Percentiles rank a stretch among this genome's conserved stretches.
Conservation (phyloP, 2,329 filamentous ascomycete species). For the Diplodia corticola region DNA sequence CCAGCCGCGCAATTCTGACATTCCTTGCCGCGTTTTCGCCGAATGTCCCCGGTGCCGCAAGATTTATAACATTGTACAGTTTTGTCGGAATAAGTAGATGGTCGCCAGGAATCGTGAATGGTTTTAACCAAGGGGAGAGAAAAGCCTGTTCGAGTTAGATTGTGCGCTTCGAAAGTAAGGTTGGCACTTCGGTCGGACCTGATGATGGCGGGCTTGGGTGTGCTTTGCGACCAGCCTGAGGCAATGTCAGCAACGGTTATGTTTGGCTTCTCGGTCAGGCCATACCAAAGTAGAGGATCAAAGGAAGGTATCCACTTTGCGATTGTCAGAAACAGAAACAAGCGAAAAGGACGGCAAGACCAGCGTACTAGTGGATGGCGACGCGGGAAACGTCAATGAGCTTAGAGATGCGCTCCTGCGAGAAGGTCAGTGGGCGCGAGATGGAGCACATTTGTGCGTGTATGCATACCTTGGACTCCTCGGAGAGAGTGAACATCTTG, state of each 20-base stretch:
- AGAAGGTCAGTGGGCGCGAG: not conserved
- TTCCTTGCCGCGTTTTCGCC: not conserved
- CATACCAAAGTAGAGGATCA: constrained; percentile 95
- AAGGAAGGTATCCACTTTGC: constrained; percentile 83
- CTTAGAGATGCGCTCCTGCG: constrained; percentile 93
- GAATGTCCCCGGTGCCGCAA: not conserved
- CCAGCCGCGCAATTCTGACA: not conserved
- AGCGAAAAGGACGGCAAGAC: constrained; percentile 8
- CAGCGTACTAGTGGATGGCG: constrained; percentile 92
- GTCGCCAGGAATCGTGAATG: not conserved
- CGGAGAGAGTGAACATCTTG: constrained; percentile 68
- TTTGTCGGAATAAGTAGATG: not conserved
- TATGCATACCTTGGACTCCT: constrained; percentile 85
- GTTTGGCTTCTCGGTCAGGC: not conserved
- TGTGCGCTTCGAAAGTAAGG: not conserved
- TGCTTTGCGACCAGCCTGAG: constrained; percentile 90
- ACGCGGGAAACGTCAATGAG: constrained; percentile 93
- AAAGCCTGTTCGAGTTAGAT: not conserved
- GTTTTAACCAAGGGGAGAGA: constrained; percentile 15
- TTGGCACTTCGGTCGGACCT: constrained; percentile 50
- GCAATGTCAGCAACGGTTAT: not conserved
- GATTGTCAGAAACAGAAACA: constrained; percentile 31
- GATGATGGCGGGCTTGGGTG: constrained; percentile 80
- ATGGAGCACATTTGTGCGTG: not conserved
- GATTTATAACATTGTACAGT: constrained; percentile 11